Evolutionary conservation across 2,329 filamentous ascomycete genomes (phyloP).

Genomic region (Phialophora macrospora): DNA sequence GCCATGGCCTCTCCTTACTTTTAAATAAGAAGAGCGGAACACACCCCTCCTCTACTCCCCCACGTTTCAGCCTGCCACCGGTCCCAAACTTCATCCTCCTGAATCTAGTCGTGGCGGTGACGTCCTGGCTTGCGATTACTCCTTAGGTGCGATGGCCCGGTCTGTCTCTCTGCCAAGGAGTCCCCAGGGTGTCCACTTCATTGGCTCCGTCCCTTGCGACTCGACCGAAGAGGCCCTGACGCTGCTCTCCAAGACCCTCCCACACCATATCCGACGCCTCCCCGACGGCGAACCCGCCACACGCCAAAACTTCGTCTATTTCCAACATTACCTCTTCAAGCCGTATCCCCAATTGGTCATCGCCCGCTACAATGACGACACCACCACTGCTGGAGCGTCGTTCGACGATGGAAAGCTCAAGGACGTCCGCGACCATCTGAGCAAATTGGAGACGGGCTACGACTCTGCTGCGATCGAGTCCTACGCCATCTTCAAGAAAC

Average conservation of each 20-base stretch:
- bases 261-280: constrained; percentile 45
- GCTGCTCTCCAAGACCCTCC: constrained; percentile 41
- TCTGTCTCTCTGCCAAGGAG: no score
- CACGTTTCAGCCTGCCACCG: no score
- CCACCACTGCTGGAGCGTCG: constrained; percentile 26
- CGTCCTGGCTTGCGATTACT: no score
- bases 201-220: constrained; percentile 48
- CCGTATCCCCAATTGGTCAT: constrained; percentile 24
- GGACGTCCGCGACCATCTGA: not conserved
- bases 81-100: no score
- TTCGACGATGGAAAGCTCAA: constrained; percentile 9
- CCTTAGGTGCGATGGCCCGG: no score
- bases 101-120: no score
- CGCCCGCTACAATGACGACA: constrained; percentile 12
- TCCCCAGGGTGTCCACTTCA: constrained; percentile 35
- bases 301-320: constrained; percentile 44
- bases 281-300: constrained; percentile 51
- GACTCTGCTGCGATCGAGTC: constrained; percentile 42
- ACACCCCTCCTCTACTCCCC: no score
- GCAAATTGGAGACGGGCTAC: constrained; percentile 36
- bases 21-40: no score
- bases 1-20: no score
- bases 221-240: constrained; percentile 45
- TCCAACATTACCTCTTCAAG: constrained; percentile 44
- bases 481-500: constrained; percentile 39